Conservation (phyloP, 140 eudicot genomes). For the Senecio squalidus region DNA sequence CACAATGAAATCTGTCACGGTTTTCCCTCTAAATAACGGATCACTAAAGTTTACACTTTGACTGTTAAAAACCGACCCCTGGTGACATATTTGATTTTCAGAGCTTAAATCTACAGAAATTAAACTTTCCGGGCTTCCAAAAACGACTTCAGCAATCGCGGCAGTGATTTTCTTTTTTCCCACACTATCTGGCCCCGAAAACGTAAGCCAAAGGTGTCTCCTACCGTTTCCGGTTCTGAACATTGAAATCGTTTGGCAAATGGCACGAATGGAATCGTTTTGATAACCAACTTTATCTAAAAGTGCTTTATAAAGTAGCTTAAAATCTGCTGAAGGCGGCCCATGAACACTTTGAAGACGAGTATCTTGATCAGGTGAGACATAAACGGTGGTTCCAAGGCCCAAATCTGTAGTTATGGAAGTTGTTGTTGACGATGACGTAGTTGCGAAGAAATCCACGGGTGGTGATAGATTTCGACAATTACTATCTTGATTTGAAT, state of each 20-base stretch:
- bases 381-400: conserved; percentile 43
- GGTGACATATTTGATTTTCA: conserved; percentile 22
- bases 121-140: conserved; percentile 34
- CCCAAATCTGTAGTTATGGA: conserved; percentile 64
- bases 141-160: conserved; percentile 46
- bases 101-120: conserved; percentile 39
- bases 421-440: conserved; percentile 31
- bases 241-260: conserved; percentile 45
- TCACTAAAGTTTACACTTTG: conserved; percentile 23
- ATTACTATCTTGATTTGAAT: conserved; percentile 25
- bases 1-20: conserved; percentile 41
- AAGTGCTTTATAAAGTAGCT: conserved; percentile 45
- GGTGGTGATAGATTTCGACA: conserved; percentile 27
- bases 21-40: conserved; percentile 41
- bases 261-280: conserved; percentile 39
- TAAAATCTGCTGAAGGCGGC: conserved; percentile 36
- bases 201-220: conserved; percentile 44
- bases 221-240: conserved; percentile 32
- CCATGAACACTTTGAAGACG: conserved; percentile 14
- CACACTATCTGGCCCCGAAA: conserved; percentile 48
- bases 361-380: conserved; percentile 21
- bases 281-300: conserved; percentile 52
- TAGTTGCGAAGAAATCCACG: conserved; percentile 19
- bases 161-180: conserved; percentile 50
- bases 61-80: conserved; percentile 32